Evolutionary conservation across 2,329 filamentous ascomycete genomes (phyloP).

Genomic region (Trichoderma atroviride): DNA sequence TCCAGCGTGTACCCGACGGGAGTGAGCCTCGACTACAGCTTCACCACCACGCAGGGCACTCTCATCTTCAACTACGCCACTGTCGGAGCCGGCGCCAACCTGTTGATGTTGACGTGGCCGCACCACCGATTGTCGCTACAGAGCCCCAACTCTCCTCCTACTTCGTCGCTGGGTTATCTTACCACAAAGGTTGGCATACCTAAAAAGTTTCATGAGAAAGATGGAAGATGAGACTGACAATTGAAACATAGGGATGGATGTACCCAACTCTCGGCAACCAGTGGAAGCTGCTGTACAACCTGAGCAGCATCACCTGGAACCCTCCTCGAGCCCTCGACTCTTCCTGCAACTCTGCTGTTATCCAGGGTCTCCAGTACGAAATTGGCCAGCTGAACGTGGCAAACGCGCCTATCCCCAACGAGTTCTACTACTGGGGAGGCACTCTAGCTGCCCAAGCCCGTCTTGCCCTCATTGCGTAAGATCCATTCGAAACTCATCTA

Average conservation of each 20-base stretch:
- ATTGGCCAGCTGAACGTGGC: conserved; percentile 29
- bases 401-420: conserved; percentile 30
- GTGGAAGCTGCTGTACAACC: conserved; percentile 32
- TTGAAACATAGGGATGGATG: conserved; percentile 32
- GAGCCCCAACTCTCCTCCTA: conserved; percentile 30
- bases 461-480: conserved; percentile 34
- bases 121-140: conserved; percentile 33
- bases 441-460: conserved; percentile 31
- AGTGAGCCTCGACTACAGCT: conserved; percentile 30
- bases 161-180: conserved; percentile 30
- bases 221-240: not conserved
- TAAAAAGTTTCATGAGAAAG: too few relatives aligned
- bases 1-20: conserved; percentile 31
- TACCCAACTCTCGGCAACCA: conserved; percentile 32
- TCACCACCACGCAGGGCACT: conserved; percentile 30
- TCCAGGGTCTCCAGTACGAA: conserved; percentile 33
- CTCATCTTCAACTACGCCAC: conserved; percentile 33
- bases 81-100: conserved; percentile 29
- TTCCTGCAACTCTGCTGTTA: conserved; percentile 30
- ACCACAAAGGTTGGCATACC: conserved; percentile 30
- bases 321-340: conserved; percentile 31
- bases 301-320: conserved; percentile 32
- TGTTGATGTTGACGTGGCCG: conserved; percentile 34
- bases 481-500: too few relatives aligned
- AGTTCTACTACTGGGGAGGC: conserved; percentile 35